Percentiles rank a stretch among this genome's conserved stretches.
phyloP scores from a whole-genome alignment of 192 early-diverging fungal genomes.

The Coemansia sp. region DNA sequence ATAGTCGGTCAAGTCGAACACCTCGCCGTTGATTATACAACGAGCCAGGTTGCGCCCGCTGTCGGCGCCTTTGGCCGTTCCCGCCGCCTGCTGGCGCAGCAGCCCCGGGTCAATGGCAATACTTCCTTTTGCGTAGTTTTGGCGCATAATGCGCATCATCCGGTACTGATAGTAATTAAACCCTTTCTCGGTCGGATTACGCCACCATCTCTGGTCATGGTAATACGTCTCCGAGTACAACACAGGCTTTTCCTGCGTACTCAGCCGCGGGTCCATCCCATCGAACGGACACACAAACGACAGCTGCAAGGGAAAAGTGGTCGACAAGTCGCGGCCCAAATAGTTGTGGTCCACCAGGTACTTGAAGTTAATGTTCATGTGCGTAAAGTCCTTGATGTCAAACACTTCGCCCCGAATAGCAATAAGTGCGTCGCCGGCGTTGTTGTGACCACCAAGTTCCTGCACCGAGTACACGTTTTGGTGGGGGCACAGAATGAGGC shows the following conservation, averaged over 20 bases:
- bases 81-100: slow-evolving; percentile 50
- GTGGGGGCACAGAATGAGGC: slow-evolving; percentile 66
- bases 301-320: slow-evolving; percentile 66
- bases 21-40: slow-evolving; percentile 62
- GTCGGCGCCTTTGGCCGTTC: slow-evolving; percentile 36
- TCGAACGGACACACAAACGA: slow-evolving; percentile 55
- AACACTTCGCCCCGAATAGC: slow-evolving; percentile 79
- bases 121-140: slow-evolving; percentile 64
- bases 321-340: slow-evolving; percentile 63
- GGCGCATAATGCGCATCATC: slow-evolving; percentile 58
- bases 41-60: slow-evolving; percentile 51
- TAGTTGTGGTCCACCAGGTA: slow-evolving; percentile 56
- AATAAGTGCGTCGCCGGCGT: slow-evolving; percentile 56
- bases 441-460: slow-evolving; percentile 60
- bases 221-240: slow-evolving; percentile 60
- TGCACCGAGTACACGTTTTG: slow-evolving; percentile 66
- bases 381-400: slow-evolving; percentile 63
- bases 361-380: slow-evolving; percentile 53
- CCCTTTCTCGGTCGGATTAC: slow-evolving; percentile 50
- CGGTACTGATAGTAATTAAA: slow-evolving; percentile 67
- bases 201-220: slow-evolving; percentile 66
- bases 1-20: slow-evolving; percentile 71
- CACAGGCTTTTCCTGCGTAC: slow-evolving; percentile 46
- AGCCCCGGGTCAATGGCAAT: slow-evolving; percentile 56
- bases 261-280: slow-evolving; percentile 55